Base-by-base conservation (phyloP, 2,329 filamentous ascomycete genomes). In the Neurospora sp. region DNA sequence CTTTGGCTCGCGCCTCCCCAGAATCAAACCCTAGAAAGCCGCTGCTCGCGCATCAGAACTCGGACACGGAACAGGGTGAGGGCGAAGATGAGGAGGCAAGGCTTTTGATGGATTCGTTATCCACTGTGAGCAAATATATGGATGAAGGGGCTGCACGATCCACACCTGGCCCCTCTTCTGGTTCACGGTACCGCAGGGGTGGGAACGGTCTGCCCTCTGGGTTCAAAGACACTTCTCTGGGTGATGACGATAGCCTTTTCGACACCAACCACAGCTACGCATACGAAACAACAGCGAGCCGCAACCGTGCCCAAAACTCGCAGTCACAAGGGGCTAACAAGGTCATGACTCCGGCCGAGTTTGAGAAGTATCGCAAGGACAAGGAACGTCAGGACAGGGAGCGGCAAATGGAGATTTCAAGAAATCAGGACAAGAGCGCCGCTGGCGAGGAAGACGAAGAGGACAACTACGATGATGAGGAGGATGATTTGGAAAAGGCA, bases 281-380 rank as follows among this genome's bases (percentile, higher is more conserved):
- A 8, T 77, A 79, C 11, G 79, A 79, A 62, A 73, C 80, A 58
- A 73, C 80, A 33, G 77, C 78, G 13, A 78, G 81, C 43, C 81
- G 81, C 71, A 78, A 78, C 67, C 73, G 73, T 23, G 76, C 76
- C 11, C 80, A 75, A 68, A 79, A 77, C 67, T 76, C 78, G 8
- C 82, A 78, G 68, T 79, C 82, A 1, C 80, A 85, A 9, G 82
- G 36, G 13, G 68, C 84, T 23, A 91, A 87, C 78, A 96, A 96
- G 79, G 91, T 96, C 72, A 97, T 97, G 92, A 97, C 93, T 1
- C 91, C 91, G 0, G 92, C 90, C 11, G 89, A 97, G 78, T 97
- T 96, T 74, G 93, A 97, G 78, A 87, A 87, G 73, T 95, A 94
- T 76, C 87, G 89, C 72, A 86, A 90, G 76, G 91, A 96, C 77